phyloP scores from a whole-genome alignment of 352 stramenopile genomes.

The Phytophthora meadii region DNA sequence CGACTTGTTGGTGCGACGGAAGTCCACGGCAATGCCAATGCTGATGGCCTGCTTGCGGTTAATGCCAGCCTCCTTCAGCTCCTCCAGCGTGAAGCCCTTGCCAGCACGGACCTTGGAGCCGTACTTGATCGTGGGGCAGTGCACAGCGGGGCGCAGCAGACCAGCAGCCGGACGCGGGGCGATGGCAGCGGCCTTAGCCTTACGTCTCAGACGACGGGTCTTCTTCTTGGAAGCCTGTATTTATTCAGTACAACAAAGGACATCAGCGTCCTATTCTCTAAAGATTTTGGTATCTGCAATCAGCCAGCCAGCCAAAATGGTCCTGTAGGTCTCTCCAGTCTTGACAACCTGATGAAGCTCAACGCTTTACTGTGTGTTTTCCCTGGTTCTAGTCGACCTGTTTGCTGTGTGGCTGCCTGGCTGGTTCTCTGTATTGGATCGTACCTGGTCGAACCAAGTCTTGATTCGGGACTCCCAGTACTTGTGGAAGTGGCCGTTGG shows the following conservation, averaged over 20 bases:
- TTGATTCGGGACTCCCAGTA: constrained; percentile 98
- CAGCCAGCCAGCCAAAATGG: constrained; percentile 16
- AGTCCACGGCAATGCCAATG: constrained; percentile 99
- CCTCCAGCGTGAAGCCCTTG: constrained; percentile 98
- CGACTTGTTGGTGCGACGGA: constrained; percentile 98
- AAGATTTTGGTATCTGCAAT: background rate
- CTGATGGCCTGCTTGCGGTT: constrained; percentile 95
- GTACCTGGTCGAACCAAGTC: constrained; percentile 96
- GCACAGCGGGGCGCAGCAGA: constrained; percentile 96
- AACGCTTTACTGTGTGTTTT: constrained; percentile 3
- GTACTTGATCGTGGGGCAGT: constrained; percentile 99
- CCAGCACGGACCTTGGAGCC: constrained; percentile 98
- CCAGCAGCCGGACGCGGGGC: constrained; percentile 96
- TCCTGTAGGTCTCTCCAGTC: constrained; percentile 4
- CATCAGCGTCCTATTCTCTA: constrained; percentile 7
- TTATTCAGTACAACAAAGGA: constrained; percentile 48
- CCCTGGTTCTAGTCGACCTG: constrained; percentile 10
- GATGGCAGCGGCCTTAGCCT: constrained; percentile 97
- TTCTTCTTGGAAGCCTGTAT: constrained; percentile 98
- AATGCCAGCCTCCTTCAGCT: constrained; percentile 98
- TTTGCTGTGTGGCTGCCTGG: constrained; percentile 9
- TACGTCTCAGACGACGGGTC: constrained; percentile 94
- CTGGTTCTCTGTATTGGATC: constrained; percentile 12
- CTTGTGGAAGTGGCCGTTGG: constrained; percentile 99
- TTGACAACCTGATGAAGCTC: background rate